Conservation (phyloP, 2,329 filamentous ascomycete species). For the Plectosphaerella cucumerina region DNA sequence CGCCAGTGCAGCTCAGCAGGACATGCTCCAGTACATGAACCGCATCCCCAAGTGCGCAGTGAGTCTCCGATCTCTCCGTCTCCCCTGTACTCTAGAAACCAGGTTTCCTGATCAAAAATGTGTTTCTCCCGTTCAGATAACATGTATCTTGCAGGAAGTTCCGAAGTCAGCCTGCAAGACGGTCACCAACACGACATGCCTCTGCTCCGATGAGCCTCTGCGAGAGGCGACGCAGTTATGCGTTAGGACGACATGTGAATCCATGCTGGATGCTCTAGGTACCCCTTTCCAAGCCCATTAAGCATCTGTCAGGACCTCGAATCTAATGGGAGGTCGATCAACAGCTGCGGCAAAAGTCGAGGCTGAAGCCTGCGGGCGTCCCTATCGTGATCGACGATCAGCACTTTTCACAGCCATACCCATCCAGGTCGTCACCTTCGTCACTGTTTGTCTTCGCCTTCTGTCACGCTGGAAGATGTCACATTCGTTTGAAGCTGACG, state of each 20-base stretch:
- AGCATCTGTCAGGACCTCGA: too few species aligned
- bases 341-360: constrained; percentile 25
- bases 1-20: too few species aligned
- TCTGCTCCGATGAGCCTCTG: constrained; percentile 20
- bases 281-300: neutral
- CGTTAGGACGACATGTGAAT: constrained; percentile 16
- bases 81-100: too few species aligned
- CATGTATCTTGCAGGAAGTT: constrained; percentile 16
- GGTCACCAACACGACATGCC: constrained; percentile 19
- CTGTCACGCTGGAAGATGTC: constrained; percentile 28
- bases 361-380: constrained; percentile 24
- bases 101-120: too few species aligned
- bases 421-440: constrained; percentile 28
- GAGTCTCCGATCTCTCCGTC: too few species aligned
- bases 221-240: constrained; percentile 15
- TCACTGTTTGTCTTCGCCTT: constrained; percentile 29
- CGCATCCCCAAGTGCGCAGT: too few species aligned
- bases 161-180: constrained; percentile 16
- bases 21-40: too few species aligned
- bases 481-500: constrained; percentile 28
- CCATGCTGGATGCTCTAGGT: constrained; percentile 20
- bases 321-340: neutral
- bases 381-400: constrained; percentile 22
- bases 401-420: constrained; percentile 28
- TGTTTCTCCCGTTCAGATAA: constrained; percentile 10